Base-by-base conservation (phyloP, 208 protist species). In the Angomonas desouzai region DNA sequence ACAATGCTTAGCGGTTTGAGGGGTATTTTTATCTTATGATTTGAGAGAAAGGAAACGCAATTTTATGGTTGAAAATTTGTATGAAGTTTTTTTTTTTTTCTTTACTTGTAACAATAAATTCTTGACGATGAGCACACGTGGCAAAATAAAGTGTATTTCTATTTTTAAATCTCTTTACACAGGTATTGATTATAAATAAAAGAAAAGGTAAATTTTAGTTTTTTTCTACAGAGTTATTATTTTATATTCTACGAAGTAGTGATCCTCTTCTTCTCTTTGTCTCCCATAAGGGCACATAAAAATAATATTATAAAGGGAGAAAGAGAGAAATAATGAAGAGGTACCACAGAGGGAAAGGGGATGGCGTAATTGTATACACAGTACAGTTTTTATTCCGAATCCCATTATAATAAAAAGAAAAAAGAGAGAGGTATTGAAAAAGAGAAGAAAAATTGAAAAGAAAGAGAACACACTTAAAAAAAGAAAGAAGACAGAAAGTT, bases 391-490 rank as follows among this genome's bases (percentile, higher is more conserved):
- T n/a, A n/a, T n/a, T n/a, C n/a, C n/a, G n/a, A n/a, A n/a, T n/a
- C n/a, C n/a, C n/a, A n/a, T n/a, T n/a, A n/a, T n/a, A n/a, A n/a
- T n/a, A n/a, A n/a, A n/a, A n/a, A n/a, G 34, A 56, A 30, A 3
- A 63, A 47, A 63, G 29, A 20, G 23, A 27, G 45, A 2, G 2
- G 9, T 28, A 7, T 20, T 63, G 51, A 6, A 43, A 13, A 56
- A 62, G 11, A 57, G 27, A 64, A 63, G 62, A 48, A 25, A 66
- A 63, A 28, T 27, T 28, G 23, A 62, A 25, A 60, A 66, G 25
- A 63, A 28, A 33, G 22, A 10, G 20, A n/a, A n/a, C 13, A 64
- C 18, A 66, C 1, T 30, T 28, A 66, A 9, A n/a, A 18, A 68
- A 61, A 68, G 18, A 10, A 33, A 2, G 30, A 23, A 38, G 33